Evolutionary conservation across 129 eudicot genomes (phyloP), one percentile per base, ranked within the genome.

Genomic region (Saussurea involucrata): DNA sequence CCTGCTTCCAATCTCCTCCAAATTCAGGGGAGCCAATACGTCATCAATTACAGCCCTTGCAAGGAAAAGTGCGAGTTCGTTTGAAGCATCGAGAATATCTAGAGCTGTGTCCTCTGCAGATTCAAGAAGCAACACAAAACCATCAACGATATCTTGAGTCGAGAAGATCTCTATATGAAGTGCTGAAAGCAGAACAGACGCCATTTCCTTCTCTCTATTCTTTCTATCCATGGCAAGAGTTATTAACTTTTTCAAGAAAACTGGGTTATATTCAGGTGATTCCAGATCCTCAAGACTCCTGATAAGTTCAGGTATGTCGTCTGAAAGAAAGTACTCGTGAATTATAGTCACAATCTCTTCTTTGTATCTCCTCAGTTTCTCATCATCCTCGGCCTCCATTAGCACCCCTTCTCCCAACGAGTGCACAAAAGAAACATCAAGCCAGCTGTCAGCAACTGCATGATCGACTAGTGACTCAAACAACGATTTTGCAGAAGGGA

Each of bases 131-230:
- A 90, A 67, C 65, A 82, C 84, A 72, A 93, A 93, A 22, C 98
- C 98, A 27, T 87, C 82, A 24, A 90, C 98, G 4, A 93, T 90
- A 78, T 93, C 98, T 69, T 88, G 95, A 8, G 96, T 93, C 0
- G 98, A 90, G 66, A 93, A 90, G 68, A 93, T 86, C 80, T 93
- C 98, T 0, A 90, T 88, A 72, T 93, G 94, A 5, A 93, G 95
- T 7, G 98, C 89, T 9, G 98, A 90, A 1, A 93, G 88, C 49
- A 93, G 74, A 76, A 90, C 92, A 31, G 98, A 93, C 4, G 96
- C 98, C 98, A 93, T 93, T 78, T 93, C 98, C 82, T 87, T 93
- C 79, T 93, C 98, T 61, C 92, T 67, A 80, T 93, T 93, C 74
- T 93, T 93, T 64, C 98, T 72, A 75, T 93, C 98, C 95, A 93